Percentiles rank a stretch among this genome's conserved stretches.
phyloP scores from a whole-genome alignment of 257 asterid genomes.

The Leonotis leonurus region DNA sequence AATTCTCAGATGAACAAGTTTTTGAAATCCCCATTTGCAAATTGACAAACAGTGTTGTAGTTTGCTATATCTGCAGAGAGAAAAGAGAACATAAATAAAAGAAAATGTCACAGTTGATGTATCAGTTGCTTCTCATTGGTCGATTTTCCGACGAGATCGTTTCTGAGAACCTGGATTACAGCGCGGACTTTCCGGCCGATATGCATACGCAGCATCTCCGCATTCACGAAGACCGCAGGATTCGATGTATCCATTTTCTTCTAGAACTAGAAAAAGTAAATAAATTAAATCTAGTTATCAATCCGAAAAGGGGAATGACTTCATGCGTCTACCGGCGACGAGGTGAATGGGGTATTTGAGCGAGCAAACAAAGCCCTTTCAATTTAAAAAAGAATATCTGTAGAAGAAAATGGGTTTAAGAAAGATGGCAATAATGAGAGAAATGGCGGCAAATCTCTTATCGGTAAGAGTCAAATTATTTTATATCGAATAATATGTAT shows the following conservation, averaged over 20 bases:
- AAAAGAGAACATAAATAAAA: not conserved
- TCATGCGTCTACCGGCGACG: not conserved
- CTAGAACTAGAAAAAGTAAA: not conserved
- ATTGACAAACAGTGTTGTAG: conserved; percentile 61
- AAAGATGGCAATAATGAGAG: too few relatives aligned
- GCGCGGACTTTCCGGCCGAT: conserved; percentile 78
- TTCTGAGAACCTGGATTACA: conserved; percentile 65
- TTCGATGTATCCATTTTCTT: conserved; percentile 70
- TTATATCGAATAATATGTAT: too few relatives aligned
- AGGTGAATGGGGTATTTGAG: not conserved
- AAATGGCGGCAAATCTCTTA: too few relatives aligned
- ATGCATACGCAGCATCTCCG: conserved; percentile 54
- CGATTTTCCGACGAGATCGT: conserved; percentile 74
- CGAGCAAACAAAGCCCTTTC: too few relatives aligned
- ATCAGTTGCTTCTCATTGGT: conserved; percentile 71
- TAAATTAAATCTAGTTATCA: not conserved
- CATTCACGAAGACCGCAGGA: conserved; percentile 83
- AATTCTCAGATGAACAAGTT: conserved; percentile 50
- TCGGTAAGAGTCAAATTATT: too few relatives aligned
- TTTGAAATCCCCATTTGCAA: conserved; percentile 70
- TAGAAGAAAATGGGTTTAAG: too few relatives aligned
- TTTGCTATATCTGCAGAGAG: conserved; percentile 42
- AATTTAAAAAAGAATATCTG: too few relatives aligned
- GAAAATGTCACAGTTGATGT: conserved; percentile 19
- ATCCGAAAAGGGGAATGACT: not conserved